Percentiles rank a stretch among this genome's conserved stretches.
These are phyloP conservation scores for Xylaria nigripes DNA, from an alignment of 495 filamentous ascomycete species.

Conservation along the genomic window DNA sequence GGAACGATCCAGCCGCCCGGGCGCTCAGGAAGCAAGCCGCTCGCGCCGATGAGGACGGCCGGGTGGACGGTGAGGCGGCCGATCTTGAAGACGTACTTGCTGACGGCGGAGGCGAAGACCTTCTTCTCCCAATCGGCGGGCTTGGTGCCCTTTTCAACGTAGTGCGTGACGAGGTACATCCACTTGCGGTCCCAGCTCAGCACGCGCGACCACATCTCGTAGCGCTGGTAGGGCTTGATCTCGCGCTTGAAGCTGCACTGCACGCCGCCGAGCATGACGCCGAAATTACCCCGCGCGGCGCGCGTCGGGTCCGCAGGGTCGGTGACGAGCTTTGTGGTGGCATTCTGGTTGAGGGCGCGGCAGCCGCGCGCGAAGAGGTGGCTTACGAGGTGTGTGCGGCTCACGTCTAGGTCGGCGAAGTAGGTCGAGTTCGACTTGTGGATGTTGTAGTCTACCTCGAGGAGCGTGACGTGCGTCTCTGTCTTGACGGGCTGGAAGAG, in stretches of 20 bases:
- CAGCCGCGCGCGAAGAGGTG: constrained; percentile 47
- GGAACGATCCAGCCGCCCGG: constrained; percentile 41
- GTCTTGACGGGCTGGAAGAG: constrained; percentile 62
- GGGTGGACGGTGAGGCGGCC: constrained; percentile 79
- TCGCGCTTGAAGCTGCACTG: constrained; percentile 60
- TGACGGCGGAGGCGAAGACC: constrained; percentile 46
- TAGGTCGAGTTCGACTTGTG: constrained; percentile 83
- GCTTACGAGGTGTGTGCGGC: constrained; percentile 52
- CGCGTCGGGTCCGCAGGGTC: constrained; percentile 29
- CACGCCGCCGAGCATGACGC: constrained; percentile 61
- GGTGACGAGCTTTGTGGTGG: constrained; percentile 32
- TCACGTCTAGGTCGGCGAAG: constrained; percentile 71
- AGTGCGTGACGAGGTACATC: constrained; percentile 43
- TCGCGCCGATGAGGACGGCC: constrained; percentile 61
- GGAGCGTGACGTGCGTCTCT: constrained; percentile 47
- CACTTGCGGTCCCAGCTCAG: constrained; percentile 61
- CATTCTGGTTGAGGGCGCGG: constrained; percentile 32
- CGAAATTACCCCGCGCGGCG: constrained; percentile 32
- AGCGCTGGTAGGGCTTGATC: constrained; percentile 58
- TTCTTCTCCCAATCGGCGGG: constrained; percentile 30
- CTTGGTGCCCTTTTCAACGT: constrained; percentile 44
- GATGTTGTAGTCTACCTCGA: constrained; percentile 74
- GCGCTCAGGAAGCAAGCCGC: constrained; percentile 58
- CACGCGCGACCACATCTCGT: constrained; percentile 65
- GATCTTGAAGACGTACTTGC: constrained; percentile 56